A percentile compares a stretch with the other conserved stretches of the same genome.
These are phyloP conservation scores for Tolypocladium amazonense DNA, from an alignment of 2,329 filamentous ascomycete genomes.

Conservation along the genomic window DNA sequence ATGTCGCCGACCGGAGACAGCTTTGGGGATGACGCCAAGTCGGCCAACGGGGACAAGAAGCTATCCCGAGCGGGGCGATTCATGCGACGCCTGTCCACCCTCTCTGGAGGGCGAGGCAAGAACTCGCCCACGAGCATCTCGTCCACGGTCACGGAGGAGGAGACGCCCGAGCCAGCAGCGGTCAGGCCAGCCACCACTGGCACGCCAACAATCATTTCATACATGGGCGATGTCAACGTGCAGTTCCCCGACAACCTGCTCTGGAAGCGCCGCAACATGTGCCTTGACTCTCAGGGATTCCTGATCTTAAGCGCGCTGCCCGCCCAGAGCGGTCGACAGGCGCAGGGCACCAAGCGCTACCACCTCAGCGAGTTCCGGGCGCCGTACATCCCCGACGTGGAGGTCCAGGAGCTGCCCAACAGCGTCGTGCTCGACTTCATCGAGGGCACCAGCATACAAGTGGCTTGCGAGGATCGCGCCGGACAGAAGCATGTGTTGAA, in stretches of 20 bases:
- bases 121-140: constrained; percentile 32
- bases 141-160: constrained; percentile 40
- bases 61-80: constrained; percentile 44
- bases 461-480: constrained; percentile 52
- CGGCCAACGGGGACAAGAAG: constrained; percentile 30
- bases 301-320: constrained; percentile 61
- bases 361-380: constrained; percentile 74
- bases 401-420: constrained; percentile 85
- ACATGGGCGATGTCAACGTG: constrained; percentile 85
- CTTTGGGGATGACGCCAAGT: constrained; percentile 36
- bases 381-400: constrained; percentile 78
- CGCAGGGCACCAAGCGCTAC: constrained; percentile 57
- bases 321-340: constrained; percentile 40
- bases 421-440: constrained; percentile 57
- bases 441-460: constrained; percentile 49
- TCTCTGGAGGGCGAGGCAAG: constrained; percentile 36
- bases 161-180: constrained; percentile 13
- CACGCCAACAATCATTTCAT: constrained; percentile 41
- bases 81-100: constrained; percentile 47
- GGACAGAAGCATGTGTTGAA: constrained; percentile 45
- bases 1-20: constrained; percentile 34
- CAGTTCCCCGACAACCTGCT: constrained; percentile 94
- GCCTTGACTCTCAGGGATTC: constrained; percentile 74
- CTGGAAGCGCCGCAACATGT: constrained; percentile 89
- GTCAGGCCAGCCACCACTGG: constrained; percentile 18